A percentile compares a stretch with the other conserved stretches of the same genome.
These are phyloP conservation scores for Collybia nuda DNA, from an alignment of 768 basidiomycete genomes.

Conservation along the genomic window DNA sequence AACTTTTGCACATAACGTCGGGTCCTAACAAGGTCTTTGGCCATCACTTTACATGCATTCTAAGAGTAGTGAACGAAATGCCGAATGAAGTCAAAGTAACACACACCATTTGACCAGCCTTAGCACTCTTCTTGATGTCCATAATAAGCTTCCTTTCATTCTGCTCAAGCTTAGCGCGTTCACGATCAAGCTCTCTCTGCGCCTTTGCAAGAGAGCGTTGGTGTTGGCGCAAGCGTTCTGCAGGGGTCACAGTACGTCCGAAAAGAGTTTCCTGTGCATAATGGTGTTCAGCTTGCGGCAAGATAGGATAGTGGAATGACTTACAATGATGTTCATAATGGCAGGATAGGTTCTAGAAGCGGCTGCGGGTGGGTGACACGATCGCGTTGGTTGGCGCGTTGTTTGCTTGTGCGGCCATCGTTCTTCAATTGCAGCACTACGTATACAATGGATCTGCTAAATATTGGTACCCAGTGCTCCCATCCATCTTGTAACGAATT, in stretches of 20 bases:
- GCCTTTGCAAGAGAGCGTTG: slow-evolving; percentile 96
- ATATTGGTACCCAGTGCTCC: slow-evolving; percentile 69
- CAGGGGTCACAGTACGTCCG: slow-evolving; percentile 91
- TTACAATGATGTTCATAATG: slow-evolving; percentile 80
- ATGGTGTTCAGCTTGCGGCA: slow-evolving; percentile 10
- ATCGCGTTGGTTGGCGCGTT: neutral
- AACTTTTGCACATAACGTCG: slow-evolving; percentile 96
- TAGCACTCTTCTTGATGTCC: slow-evolving; percentile 97
- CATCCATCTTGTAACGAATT: slow-evolving; percentile 53
- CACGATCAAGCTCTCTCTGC: slow-evolving; percentile 96
- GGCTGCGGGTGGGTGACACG: slow-evolving; percentile 5
- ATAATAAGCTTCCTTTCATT: slow-evolving; percentile 95
- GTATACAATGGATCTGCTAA: slow-evolving; percentile 32
- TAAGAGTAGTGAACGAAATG: slow-evolving; percentile 32
- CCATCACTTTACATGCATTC: slow-evolving; percentile 99
- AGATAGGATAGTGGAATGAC: slow-evolving; percentile 17
- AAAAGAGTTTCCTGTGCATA: slow-evolving; percentile 86
- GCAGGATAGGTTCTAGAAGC: slow-evolving; percentile 14
- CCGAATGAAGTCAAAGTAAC: slow-evolving; percentile 4
- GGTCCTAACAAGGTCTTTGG: slow-evolving; percentile 96
- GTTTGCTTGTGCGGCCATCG: neutral
- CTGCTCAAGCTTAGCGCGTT: slow-evolving; percentile 90
- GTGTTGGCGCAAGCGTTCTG: slow-evolving; percentile 94
- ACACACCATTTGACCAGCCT: slow-evolving; percentile 89
- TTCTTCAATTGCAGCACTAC: neutral